Evolutionary conservation across 768 basidiomycete genomes (phyloP), one percentile per base, ranked within the genome.

Genomic region (Boletellus emodensis): DNA sequence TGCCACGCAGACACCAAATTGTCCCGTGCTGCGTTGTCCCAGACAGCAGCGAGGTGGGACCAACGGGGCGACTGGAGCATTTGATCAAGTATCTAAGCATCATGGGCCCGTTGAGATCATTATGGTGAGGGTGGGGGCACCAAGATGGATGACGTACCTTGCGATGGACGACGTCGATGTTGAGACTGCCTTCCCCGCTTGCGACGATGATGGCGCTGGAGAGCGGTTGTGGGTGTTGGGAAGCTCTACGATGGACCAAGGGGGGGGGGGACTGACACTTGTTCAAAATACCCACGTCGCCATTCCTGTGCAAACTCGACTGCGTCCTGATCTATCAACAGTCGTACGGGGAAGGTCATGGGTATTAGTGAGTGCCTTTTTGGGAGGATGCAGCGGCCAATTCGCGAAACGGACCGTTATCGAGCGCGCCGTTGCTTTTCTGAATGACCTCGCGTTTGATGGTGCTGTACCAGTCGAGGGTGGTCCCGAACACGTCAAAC

Each of bases 1-100:
- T 87, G 85, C 85, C 85, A 87, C 3, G 74, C 63, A 3, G 73
- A 57, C 11, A 75, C 80, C 3, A 85, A 59, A 3, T 77, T 61
- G 15, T 61, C 54, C 15, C 81, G 73, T 11, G 72, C 72, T 3
- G 60, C 42, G 13, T 77, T 74, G 35, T 73, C 72, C 72, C 80
- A 80, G 12, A 67, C 17, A 0, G 62, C 37, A 1, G 72, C 75
- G n/a, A 87, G 64, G 24, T 73, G 65, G 1, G 71, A 57, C 83
- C 84, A 87, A 24, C 75, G 71, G 0, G 72, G 58, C 6, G 72
- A 68, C 0, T 58, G 63, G 14, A 87, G 73, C 70, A 87, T 76
- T 14, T 58, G 51, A 18, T 87, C 79, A 28, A 86, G 73, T 35
- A 84, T 74, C 84, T 87, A 17, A 6, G 14, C 17, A 24, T 15